Evolutionary conservation across 2,329 filamentous ascomycete species (phyloP).

Genomic region (Aureobasidium melanogenum): DNA sequence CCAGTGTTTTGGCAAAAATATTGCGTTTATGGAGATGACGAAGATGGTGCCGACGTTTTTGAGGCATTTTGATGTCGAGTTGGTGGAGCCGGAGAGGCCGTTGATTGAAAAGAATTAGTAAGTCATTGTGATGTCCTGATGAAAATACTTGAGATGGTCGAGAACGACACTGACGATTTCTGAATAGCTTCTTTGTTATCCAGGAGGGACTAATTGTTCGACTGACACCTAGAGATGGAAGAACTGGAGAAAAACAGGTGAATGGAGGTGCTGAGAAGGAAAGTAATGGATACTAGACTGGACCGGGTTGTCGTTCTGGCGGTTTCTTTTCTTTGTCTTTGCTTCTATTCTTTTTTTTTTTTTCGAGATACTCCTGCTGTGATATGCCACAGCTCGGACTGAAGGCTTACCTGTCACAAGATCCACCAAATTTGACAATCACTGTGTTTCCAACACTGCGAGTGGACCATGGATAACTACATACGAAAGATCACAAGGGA

Average conservation of each 20-base stretch:
- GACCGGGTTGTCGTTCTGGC: background rate
- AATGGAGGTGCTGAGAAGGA: slow-evolving; percentile 3
- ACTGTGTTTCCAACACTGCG: too few relatives aligned
- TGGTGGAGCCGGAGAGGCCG: background rate
- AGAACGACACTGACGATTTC: background rate
- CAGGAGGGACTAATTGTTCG: background rate
- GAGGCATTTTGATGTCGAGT: background rate
- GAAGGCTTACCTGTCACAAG: too few relatives aligned
- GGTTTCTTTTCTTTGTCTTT: too few relatives aligned
- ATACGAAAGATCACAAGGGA: too few relatives aligned
- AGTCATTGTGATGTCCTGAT: too few relatives aligned
- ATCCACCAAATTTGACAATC: too few relatives aligned
- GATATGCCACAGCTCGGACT: too few relatives aligned
- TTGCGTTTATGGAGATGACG: slow-evolving; percentile 42
- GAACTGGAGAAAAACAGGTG: background rate
- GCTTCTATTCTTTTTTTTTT: background rate
- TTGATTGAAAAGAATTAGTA: slow-evolving; percentile 5
- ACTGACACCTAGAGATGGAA: background rate
- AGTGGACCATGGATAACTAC: too few relatives aligned
- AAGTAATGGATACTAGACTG: background rate
- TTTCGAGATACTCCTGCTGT: background rate
- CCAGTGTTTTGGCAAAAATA: slow-evolving; percentile 39
- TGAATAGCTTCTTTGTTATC: background rate
- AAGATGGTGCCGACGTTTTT: slow-evolving; percentile 25
- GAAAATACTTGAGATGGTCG: background rate